Conservation (phyloP, 352 stramenopile genomes). For the Achlya hypogyna region DNA sequence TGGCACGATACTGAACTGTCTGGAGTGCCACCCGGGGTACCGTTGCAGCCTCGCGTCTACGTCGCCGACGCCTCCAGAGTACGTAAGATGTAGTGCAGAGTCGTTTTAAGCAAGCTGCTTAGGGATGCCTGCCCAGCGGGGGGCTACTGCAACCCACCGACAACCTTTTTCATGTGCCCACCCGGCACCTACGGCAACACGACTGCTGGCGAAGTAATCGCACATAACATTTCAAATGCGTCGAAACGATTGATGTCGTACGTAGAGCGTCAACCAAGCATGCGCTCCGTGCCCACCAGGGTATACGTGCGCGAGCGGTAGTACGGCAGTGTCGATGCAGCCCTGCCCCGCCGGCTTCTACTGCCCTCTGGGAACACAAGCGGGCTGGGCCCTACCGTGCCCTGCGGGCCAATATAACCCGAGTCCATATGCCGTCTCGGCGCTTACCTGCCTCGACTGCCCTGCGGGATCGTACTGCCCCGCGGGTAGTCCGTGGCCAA, state of each 20-base stretch:
- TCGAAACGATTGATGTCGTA: background rate
- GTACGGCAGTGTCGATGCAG: slow-evolving; percentile 50
- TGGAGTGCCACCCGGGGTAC: slow-evolving; percentile 56
- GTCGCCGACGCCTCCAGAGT: slow-evolving; percentile 56
- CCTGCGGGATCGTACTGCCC: slow-evolving; percentile 56
- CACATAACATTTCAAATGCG: background rate
- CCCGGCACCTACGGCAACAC: slow-evolving; percentile 80
- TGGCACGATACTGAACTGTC: slow-evolving; percentile 57
- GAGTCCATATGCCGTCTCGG: slow-evolving; percentile 35
- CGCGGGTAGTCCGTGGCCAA: slow-evolving; percentile 34
- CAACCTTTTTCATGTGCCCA: slow-evolving; percentile 78
- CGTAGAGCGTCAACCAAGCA: slow-evolving; percentile 65
- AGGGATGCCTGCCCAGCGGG: slow-evolving; percentile 81
- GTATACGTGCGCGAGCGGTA: slow-evolving; percentile 72
- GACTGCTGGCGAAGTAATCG: slow-evolving; percentile 54
- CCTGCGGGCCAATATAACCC: slow-evolving; percentile 77
- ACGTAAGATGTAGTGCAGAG: background rate
- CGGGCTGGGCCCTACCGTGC: slow-evolving; percentile 66
- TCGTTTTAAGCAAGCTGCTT: background rate
- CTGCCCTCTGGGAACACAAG: slow-evolving; percentile 60
- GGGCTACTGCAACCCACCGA: slow-evolving; percentile 81
- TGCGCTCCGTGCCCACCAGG: slow-evolving; percentile 64
- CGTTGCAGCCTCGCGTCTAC: slow-evolving; percentile 73
- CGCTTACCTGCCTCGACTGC: slow-evolving; percentile 47
- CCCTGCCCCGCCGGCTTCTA: slow-evolving; percentile 55